Evolutionary conservation across 176 grass and related monocot species (phyloP), one percentile per base, ranked within the genome.

Genomic region (Oryza glaberrima): DNA sequence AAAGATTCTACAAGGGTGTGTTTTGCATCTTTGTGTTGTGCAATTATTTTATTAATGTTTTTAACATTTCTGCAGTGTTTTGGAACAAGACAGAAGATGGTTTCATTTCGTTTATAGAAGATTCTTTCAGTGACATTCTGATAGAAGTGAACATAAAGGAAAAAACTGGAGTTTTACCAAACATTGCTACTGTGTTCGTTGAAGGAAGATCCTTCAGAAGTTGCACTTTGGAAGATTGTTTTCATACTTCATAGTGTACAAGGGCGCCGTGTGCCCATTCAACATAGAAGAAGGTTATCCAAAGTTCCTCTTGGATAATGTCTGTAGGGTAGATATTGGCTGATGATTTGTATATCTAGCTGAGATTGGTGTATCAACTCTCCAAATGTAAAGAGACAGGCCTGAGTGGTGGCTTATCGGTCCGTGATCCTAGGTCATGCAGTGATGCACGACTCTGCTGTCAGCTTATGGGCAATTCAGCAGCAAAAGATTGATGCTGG

Each of bases 241-340:
- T 77, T 51, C 70, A 84, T 82, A 89, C 26, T 72, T 44, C 30
- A 72, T 69, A 84, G 51, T 76, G 73, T 77, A 91, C 65, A 71
- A 30, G 85, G 81, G 70, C 43, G 49, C 26, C 69, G 12, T 30
- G 16, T 87, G 70, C 72, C 84, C 85, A 70, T 70, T 64, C 52
- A 83, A 79, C 65, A 87, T 64, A 77, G 52, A 72, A 44, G 89
- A 80, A 76, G 76, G 71, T 76, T 79, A 70, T 65, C 63, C 49
- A 87, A 87, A 80, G 81, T 56, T 77, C 63, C 51, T 84, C 56
- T 78, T 67, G 73, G 83, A 52, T 73, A 70, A 72, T 32, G 30
- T 69, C 63, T 60, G 67, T 88, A 88, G 85, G 32, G 25, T 77
- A 84, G 69, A 80, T 49, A 76, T 80, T 84, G 51, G 14, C 22